Conservation (phyloP, 1,284 basidiomycete genomes). For the Ustilago trichophora region DNA sequence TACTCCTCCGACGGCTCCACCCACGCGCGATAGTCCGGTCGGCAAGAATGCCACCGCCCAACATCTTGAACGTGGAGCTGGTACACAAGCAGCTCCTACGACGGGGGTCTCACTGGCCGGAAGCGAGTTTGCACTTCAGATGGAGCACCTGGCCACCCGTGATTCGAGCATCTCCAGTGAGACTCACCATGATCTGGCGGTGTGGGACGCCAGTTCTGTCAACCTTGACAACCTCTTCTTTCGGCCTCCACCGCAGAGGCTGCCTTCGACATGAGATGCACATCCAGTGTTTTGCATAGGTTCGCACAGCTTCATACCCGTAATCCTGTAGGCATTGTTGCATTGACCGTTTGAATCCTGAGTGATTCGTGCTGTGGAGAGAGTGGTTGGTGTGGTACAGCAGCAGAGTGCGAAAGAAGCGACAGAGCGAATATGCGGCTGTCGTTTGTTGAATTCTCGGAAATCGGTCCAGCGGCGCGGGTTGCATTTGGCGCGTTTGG, state of each 20-base stretch:
- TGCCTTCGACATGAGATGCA: conserved; percentile 3
- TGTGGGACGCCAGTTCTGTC: conserved; percentile 24
- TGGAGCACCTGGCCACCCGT: not conserved
- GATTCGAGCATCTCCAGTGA: conserved; percentile 13
- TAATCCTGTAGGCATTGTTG: not conserved
- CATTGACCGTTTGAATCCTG: too few relatives aligned
- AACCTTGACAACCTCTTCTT: conserved; percentile 27
- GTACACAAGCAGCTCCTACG: too few relatives aligned
- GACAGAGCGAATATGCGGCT: too few relatives aligned
- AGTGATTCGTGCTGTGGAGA: too few relatives aligned
- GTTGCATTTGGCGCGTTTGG: conserved; percentile 1
- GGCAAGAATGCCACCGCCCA: not conserved
- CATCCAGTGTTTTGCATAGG: too few relatives aligned
- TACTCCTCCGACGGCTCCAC: not conserved
- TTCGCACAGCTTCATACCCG: too few relatives aligned
- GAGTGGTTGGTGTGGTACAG: too few relatives aligned
- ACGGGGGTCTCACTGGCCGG: too few relatives aligned
- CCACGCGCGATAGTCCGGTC: not conserved
- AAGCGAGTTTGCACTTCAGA: not conserved
- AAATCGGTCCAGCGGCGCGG: conserved; percentile 8
- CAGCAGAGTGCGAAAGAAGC: too few relatives aligned
- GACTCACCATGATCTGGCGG: not conserved
- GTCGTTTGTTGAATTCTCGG: too few relatives aligned
- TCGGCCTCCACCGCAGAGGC: conserved; percentile 12
- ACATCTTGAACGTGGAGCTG: not conserved